Evolutionary conservation across 306 rosid genomes (phyloP).

Genomic region (Calophaca sinica): DNA sequence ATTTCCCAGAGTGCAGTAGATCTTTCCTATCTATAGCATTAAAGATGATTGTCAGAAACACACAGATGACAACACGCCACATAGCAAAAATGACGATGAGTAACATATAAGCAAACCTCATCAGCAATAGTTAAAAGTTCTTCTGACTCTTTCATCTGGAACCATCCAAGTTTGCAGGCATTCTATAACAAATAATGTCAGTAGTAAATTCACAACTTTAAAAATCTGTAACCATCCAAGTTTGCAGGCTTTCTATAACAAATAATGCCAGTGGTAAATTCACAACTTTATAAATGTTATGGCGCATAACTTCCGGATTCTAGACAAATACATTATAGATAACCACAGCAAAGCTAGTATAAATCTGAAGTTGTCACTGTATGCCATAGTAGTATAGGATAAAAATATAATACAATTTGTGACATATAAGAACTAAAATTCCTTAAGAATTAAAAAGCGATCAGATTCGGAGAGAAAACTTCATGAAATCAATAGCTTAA

Average conservation of each 20-base stretch:
- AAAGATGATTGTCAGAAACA: constrained; percentile 43
- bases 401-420: constrained; percentile 2
- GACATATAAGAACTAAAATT: background rate
- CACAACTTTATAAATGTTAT: constrained; percentile 22
- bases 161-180: constrained; percentile 85
- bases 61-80: constrained; percentile 10
- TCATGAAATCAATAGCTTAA: background rate
- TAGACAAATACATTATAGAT: constrained; percentile 33
- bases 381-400: constrained; percentile 12
- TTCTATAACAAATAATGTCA: constrained; percentile 56
- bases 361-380: constrained; percentile 22
- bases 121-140: constrained; percentile 64
- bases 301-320: constrained; percentile 19
- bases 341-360: constrained; percentile 12
- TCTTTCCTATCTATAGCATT: constrained; percentile 57
- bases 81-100: background rate
- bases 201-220: constrained; percentile 23
- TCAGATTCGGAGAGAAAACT: background rate
- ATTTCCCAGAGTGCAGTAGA: constrained; percentile 59
- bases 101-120: constrained; percentile 61
- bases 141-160: constrained; percentile 60
- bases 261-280: constrained; percentile 41
- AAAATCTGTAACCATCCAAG: constrained; percentile 71
- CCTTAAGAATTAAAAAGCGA: constrained; percentile 24
- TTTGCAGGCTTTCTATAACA: constrained; percentile 72